A percentile compares a stretch with the other conserved stretches of the same genome.
These are phyloP conservation scores for Globisporangium cederbergense DNA, from an alignment of 352 stramenopile genomes.

Conservation along the genomic window DNA sequence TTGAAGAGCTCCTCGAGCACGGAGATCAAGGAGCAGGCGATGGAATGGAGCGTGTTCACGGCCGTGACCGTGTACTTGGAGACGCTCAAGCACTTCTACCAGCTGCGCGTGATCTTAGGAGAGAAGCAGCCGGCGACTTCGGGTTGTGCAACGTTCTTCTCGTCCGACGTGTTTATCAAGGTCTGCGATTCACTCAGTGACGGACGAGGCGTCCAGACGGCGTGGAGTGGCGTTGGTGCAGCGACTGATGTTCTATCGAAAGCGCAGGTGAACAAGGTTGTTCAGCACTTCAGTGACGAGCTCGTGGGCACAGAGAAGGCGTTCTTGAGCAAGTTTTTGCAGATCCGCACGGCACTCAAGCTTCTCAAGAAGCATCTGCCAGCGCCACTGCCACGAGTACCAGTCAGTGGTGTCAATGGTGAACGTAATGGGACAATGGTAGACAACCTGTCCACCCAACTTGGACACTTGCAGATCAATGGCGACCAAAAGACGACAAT, in stretches of 20 bases:
- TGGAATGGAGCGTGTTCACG: slow-evolving; percentile 54
- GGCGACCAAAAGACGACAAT: neutral
- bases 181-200: slow-evolving; percentile 28
- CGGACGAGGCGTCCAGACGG: slow-evolving; percentile 11
- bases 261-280: slow-evolving; percentile 22
- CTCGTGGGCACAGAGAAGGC: neutral
- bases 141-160: slow-evolving; percentile 56
- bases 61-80: slow-evolving; percentile 46
- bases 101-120: slow-evolving; percentile 47
- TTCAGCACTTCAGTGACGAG: slow-evolving; percentile 8
- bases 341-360: neutral
- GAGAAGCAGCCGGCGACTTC: slow-evolving; percentile 31
- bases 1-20: neutral
- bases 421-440: neutral
- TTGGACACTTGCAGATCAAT: slow-evolving; percentile 11
- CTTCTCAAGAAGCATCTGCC: slow-evolving; percentile 6
- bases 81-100: slow-evolving; percentile 51
- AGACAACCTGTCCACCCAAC: slow-evolving; percentile 2
- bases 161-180: slow-evolving; percentile 57
- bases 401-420: slow-evolving; percentile 2
- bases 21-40: slow-evolving; percentile 28
- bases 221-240: slow-evolving; percentile 10
- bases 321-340: slow-evolving; percentile 2
- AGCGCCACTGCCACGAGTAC: neutral
- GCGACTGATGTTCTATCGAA: slow-evolving; percentile 14